Evolutionary conservation across 768 basidiomycete genomes (phyloP).

Genomic region (Sistotremastrum suecicum): DNA sequence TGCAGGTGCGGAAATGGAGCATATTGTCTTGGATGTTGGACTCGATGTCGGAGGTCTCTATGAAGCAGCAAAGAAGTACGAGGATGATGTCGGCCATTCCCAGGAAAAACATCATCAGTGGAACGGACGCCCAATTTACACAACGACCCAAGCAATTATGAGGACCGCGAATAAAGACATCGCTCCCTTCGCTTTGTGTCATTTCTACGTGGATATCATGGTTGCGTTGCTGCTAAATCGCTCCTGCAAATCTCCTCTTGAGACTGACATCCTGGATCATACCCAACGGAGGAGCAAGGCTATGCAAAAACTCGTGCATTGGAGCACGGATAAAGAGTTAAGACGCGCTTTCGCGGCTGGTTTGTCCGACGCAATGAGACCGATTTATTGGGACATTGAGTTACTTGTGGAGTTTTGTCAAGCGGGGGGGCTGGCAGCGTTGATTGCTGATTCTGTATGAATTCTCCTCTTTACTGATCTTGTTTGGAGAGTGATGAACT

Average conservation of each 20-base stretch:
- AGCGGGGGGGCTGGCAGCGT: conserved; percentile 14
- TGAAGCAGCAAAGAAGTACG: conserved; percentile 10
- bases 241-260: not conserved
- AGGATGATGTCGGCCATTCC: conserved; percentile 13
- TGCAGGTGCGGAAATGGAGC: conserved; percentile 12
- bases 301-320: conserved; percentile 11
- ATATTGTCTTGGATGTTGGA: conserved; percentile 15
- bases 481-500: not conserved
- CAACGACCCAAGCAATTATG: conserved; percentile 8
- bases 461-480: not conserved
- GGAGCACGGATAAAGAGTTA: conserved; percentile 9
- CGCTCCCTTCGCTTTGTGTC: conserved; percentile 13
- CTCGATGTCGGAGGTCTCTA: conserved; percentile 13
- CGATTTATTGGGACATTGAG: conserved; percentile 12
- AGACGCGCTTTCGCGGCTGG: conserved; percentile 13
- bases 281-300: conserved; percentile 10
- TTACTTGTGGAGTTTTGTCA: conserved; percentile 12
- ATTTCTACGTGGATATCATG: conserved; percentile 14
- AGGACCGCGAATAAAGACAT: conserved; percentile 11
- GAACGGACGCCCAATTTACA: not conserved
- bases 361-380: conserved; percentile 15
- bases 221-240: conserved; percentile 13
- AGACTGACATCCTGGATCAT: conserved; percentile 1
- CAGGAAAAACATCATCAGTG: conserved; percentile 1
- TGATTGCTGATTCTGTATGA: conserved; percentile 16